Percentiles rank a stretch among this genome's conserved stretches.
phyloP scores from a whole-genome alignment of 1,284 basidiomycete species.

The Trametes polyzona region DNA sequence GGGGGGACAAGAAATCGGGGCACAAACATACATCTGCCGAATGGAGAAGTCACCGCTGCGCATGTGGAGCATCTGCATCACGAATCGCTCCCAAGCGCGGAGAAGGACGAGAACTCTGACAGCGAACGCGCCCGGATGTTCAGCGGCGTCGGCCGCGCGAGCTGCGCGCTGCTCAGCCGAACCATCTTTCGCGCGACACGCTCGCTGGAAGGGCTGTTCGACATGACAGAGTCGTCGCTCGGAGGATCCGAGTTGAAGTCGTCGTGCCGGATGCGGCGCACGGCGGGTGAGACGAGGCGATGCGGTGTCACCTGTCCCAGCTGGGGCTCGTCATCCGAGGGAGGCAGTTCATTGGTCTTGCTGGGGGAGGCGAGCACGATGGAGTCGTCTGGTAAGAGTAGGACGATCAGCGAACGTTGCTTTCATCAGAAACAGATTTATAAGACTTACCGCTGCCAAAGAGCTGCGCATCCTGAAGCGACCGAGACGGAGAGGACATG shows the following conservation, averaged over 20 bases:
- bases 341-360: constrained; percentile 21
- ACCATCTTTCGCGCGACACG: constrained; percentile 30
- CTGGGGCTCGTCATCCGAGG: constrained; percentile 64
- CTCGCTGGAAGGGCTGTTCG: constrained; percentile 49
- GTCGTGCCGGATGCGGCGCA: constrained; percentile 41
- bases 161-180: constrained; percentile 13
- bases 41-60: constrained; percentile 1
- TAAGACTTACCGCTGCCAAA: constrained; percentile 48
- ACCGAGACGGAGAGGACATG: constrained; percentile 37
- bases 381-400: constrained; percentile 44
- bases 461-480: constrained; percentile 38
- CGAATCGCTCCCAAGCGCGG: constrained; percentile 19
- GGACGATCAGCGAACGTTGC: not conserved
- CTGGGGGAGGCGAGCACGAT: constrained; percentile 39
- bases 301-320: constrained; percentile 70
- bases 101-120: constrained; percentile 16
- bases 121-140: constrained; percentile 16
- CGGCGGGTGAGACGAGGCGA: constrained; percentile 63
- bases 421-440: not conserved
- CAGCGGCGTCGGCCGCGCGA: constrained; percentile 10
- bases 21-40: not conserved
- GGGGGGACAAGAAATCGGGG: constrained; percentile 3
- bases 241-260: constrained; percentile 38
- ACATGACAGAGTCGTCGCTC: constrained; percentile 46
- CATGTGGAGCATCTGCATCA: constrained; percentile 14